Base-by-base conservation (phyloP, 2,329 filamentous ascomycete genomes). In the Colletotrichum falcatum region DNA sequence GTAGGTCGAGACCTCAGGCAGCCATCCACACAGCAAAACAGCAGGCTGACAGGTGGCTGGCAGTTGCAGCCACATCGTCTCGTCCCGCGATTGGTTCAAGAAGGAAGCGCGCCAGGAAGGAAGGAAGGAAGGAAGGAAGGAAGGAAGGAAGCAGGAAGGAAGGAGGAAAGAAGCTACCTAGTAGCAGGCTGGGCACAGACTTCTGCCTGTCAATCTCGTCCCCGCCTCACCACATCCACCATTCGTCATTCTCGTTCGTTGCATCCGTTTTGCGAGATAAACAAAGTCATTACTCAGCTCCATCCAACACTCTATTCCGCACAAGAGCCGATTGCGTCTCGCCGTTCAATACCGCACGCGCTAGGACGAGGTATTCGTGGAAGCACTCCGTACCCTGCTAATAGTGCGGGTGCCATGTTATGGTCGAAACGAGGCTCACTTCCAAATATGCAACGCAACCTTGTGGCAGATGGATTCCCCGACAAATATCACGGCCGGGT, bases 291-390 rank as follows among this genome's bases (percentile, higher is more conserved):
- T 12, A 54, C 51, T 54, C 51, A 35, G 28, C 18, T 30, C 35
- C 51, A 20, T 33, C 18, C 18, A n/a, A 33, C 30, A 30, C 46
- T 65, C 18, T 33, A 8, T 58, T 18, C 16, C 30, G n/a, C 20
- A 60, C n/a, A 44, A 7, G 20, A 20, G 11, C 20, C 30, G 14
- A 2, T 59, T 46, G 42, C 48, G 39, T 46, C 42, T 60, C 46
- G 62, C 55, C 61, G 33, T 66, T 55, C 26, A 48, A 69, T 55
- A 28, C 30, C 8, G 28, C 54, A 60, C 23, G 28, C 54, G 65
- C 35, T 37, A 42, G n/a, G n/a, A n/a, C n/a, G n/a, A n/a, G n/a
- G n/a, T n/a, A n/a, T n/a, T n/a, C n/a, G n/a, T n/a, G n/a, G n/a
- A n/a, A n/a, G n/a, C n/a, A n/a, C n/a, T 35, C 5, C 2, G 18